Evolutionary conservation across 2,329 filamentous ascomycete genomes (phyloP).

Genomic region (Venturia effusa): DNA sequence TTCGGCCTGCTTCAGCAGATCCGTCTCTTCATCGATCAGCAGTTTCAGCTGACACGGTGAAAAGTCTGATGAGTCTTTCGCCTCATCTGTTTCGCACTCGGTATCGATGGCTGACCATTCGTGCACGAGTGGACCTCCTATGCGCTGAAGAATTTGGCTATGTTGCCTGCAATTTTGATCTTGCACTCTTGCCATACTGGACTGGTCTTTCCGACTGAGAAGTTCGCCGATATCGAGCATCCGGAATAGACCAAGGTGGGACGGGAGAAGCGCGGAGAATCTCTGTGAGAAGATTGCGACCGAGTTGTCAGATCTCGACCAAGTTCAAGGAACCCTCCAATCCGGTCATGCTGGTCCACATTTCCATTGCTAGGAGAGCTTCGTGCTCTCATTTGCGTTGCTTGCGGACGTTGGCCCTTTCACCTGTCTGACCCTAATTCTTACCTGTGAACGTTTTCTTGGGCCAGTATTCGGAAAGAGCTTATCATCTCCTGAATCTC

Average conservation of each 20-base stretch:
- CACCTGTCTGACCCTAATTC: too few relatives aligned
- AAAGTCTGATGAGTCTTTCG: slow-evolving; percentile 43
- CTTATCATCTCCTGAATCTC: not conserved
- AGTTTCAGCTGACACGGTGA: not conserved
- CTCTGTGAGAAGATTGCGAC: not conserved
- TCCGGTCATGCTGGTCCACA: not conserved
- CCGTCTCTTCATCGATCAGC: not conserved
- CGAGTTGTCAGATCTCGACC: too few relatives aligned
- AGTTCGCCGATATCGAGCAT: slow-evolving; percentile 10
- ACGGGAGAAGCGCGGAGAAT: not conserved
- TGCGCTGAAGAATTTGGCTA: slow-evolving; percentile 40
- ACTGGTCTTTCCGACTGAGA: slow-evolving; percentile 24
- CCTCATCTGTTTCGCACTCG: slow-evolving; percentile 42
- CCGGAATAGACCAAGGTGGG: too few relatives aligned
- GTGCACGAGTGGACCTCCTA: slow-evolving; percentile 44
- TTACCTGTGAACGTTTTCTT: not conserved
- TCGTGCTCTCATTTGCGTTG: not conserved
- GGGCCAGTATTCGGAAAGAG: not conserved
- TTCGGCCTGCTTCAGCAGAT: not conserved
- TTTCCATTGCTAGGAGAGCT: not conserved
- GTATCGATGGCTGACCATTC: slow-evolving; percentile 40
- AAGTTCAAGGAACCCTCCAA: not conserved
- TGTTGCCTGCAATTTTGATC: slow-evolving; percentile 36
- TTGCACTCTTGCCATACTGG: slow-evolving; percentile 41
- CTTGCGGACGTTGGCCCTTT: not conserved